Conservation (phyloP, 805 yeast species). For the Suhomyces kilbournensis region DNA sequence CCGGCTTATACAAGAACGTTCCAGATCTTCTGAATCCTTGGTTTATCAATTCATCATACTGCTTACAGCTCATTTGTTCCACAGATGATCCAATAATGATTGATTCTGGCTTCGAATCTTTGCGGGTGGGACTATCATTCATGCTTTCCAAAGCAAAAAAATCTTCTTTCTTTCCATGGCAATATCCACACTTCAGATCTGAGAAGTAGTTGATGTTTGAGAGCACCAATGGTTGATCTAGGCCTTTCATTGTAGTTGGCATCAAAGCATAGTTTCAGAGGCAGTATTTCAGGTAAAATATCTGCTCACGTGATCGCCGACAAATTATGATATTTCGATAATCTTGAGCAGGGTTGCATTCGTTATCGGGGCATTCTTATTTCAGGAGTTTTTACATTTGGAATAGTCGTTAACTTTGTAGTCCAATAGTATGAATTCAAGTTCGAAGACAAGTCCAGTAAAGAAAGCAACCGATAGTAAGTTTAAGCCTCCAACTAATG, state of each 20-base stretch:
- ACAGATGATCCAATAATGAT: slow-evolving; percentile 39
- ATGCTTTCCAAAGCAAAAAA: slow-evolving; percentile 40
- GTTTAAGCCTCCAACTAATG: neutral
- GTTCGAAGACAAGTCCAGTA: slow-evolving; percentile 11
- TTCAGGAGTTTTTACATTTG: neutral
- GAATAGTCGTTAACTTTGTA: neutral
- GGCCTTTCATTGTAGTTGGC: neutral
- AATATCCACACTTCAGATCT: slow-evolving; percentile 67
- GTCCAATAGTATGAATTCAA: slow-evolving; percentile 7
- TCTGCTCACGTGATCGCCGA: neutral
- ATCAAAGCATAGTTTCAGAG: neutral
- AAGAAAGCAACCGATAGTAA: slow-evolving; percentile 7
- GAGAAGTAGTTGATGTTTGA: slow-evolving; percentile 45
- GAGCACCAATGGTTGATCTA: slow-evolving; percentile 27
- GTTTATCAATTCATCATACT: slow-evolving; percentile 66
- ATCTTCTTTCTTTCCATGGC: slow-evolving; percentile 47
- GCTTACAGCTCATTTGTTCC: slow-evolving; percentile 44
- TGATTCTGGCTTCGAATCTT: slow-evolving; percentile 15
- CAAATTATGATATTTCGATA: neutral
- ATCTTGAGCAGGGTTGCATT: neutral
- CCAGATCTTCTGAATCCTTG: slow-evolving; percentile 83
- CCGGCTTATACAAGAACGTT: slow-evolving; percentile 58
- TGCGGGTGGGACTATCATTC: slow-evolving; percentile 9
- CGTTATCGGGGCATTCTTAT: neutral
- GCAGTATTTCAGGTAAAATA: neutral